Conservation (phyloP, 2,329 filamentous ascomycete genomes). For the Diaporthe vaccinii region DNA sequence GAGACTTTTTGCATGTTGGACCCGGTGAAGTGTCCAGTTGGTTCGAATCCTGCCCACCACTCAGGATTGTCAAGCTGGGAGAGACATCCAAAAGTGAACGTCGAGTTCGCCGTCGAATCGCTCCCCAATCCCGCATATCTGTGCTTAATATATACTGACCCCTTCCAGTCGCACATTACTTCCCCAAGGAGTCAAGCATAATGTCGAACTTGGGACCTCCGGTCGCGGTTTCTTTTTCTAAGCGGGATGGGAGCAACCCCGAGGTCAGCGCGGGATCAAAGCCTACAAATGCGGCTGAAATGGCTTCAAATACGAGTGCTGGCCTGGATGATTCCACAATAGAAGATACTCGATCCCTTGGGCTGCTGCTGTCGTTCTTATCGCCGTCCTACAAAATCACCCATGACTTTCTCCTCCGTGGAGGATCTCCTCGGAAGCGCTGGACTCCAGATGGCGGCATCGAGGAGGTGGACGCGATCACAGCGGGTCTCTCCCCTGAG, state of each 20-base stretch:
- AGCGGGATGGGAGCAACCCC: neutral
- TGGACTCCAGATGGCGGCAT: neutral
- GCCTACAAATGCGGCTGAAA: neutral
- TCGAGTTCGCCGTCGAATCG: neutral
- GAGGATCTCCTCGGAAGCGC: slow-evolving; percentile 14
- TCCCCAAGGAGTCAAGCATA: neutral
- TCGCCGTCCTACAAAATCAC: neutral
- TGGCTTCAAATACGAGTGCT: neutral
- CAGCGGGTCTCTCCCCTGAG: neutral
- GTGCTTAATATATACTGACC: neutral
- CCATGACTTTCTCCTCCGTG: slow-evolving; percentile 17
- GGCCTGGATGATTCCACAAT: neutral
- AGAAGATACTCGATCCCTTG: neutral
- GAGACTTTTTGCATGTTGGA: neutral
- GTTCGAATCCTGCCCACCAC: neutral
- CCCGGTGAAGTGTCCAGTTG: neutral
- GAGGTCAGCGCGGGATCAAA: neutral
- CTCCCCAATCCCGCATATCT: too few species aligned
- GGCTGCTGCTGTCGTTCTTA: slow-evolving; percentile 1
- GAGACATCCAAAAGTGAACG: neutral
- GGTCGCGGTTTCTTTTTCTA: neutral
- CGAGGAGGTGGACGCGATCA: neutral
- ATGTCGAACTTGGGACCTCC: neutral
- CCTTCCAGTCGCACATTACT: too few species aligned
- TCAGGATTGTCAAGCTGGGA: neutral